Evolutionary conservation across 176 grass and related monocot species (phyloP).

Genomic region (Otatea glauca): DNA sequence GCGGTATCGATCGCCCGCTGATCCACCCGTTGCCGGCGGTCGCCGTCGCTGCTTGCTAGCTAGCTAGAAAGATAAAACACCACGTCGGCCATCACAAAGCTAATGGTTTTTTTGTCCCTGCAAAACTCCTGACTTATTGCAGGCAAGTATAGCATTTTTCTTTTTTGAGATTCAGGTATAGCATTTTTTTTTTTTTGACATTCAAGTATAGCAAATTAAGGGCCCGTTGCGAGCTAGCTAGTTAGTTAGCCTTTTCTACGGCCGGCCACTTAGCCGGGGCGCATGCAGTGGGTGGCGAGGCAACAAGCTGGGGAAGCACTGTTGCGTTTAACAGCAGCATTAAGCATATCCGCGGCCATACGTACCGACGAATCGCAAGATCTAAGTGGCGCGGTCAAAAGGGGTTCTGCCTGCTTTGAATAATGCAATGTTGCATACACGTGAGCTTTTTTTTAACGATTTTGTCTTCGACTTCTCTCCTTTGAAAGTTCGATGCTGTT

Average conservation of each 20-base stretch:
- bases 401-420: background rate
- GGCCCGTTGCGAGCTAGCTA: background rate
- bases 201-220: background rate
- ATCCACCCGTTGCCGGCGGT: background rate
- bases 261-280: slow-evolving; percentile 9
- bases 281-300: background rate
- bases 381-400: slow-evolving; percentile 23
- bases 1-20: background rate
- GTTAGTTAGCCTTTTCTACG: background rate
- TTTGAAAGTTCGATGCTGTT: no score
- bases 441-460: no score
- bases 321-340: background rate
- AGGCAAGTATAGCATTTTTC: background rate
- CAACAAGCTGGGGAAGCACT: background rate
- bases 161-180: no score
- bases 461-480: no score
- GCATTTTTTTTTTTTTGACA: no score
- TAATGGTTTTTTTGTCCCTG: background rate
- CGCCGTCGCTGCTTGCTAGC: background rate
- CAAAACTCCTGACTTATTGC: background rate
- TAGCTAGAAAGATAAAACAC: background rate
- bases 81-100: background rate
- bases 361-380: background rate
- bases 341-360: background rate
- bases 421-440: background rate